Conservation (phyloP, 139 green algal species). For the Diplosphaera chodatii region DNA sequence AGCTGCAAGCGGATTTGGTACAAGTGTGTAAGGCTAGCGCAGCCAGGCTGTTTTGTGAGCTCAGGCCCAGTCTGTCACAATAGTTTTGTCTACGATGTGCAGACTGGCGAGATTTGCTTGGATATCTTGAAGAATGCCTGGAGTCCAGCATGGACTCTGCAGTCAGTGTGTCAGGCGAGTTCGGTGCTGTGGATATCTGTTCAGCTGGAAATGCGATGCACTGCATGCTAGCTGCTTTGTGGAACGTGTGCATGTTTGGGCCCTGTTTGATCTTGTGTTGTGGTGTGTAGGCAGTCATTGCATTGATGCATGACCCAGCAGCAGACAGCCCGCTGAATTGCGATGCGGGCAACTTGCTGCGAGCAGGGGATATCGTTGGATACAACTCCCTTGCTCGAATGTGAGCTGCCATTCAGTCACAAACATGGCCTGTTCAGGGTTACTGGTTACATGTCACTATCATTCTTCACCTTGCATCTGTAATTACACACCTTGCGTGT, state of each 20-base stretch:
- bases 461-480: too few species aligned
- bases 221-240: too few species aligned
- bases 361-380: slow-evolving; percentile 66
- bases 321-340: slow-evolving; percentile 91
- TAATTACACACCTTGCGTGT: too few species aligned
- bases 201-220: too few species aligned
- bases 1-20: neutral
- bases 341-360: slow-evolving; percentile 91
- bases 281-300: slow-evolving; percentile 34
- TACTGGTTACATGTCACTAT: too few species aligned
- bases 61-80: too few species aligned
- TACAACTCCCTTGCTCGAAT: slow-evolving; percentile 87
- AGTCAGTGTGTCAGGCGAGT: slow-evolving; percentile 77
- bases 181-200: too few species aligned
- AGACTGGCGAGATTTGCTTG: slow-evolving; percentile 95
- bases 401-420: slow-evolving; percentile 27
- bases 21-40: too few species aligned
- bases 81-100: slow-evolving; percentile 6
- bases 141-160: slow-evolving; percentile 93
- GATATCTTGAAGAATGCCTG: slow-evolving; percentile 93
- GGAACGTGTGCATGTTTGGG: too few species aligned
- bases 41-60: too few species aligned
- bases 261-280: slow-evolving; percentile 11
- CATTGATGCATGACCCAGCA: slow-evolving; percentile 78
- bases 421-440: too few species aligned